phyloP scores from a whole-genome alignment of 2,329 filamentous ascomycete species.

The Sporothrix pallida region DNA sequence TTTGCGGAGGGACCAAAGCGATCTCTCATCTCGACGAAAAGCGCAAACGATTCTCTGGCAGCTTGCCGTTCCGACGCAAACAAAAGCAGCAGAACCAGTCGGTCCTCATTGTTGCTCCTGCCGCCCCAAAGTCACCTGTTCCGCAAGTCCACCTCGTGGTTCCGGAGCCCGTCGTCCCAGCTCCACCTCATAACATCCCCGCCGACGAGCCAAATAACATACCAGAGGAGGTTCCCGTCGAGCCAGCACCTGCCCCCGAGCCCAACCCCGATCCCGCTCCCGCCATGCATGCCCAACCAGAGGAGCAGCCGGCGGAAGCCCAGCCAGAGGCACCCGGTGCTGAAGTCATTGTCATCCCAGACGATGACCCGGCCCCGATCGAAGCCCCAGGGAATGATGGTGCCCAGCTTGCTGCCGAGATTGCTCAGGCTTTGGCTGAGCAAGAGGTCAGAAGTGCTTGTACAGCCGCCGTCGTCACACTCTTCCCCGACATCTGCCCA shows the following conservation, averaged over 20 bases:
- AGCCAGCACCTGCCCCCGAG: background rate
- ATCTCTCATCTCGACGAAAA: constrained; percentile 25
- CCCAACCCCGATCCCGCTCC: background rate
- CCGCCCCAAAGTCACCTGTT: background rate
- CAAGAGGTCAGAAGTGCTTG: constrained; percentile 40
- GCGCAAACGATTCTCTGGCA: constrained; percentile 21
- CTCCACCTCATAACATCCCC: background rate
- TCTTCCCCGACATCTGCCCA: constrained; percentile 56
- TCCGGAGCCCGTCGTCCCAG: background rate
- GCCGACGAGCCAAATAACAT: background rate
- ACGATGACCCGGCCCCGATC: background rate
- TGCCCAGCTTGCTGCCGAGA: background rate
- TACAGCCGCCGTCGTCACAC: constrained; percentile 41
- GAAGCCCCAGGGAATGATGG: background rate
- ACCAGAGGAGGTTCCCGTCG: background rate
- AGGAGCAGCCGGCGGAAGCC: no score
- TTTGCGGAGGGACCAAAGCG: constrained; percentile 26
- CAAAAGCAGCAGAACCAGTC: background rate
- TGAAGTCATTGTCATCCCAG: background rate
- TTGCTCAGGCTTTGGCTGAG: background rate
- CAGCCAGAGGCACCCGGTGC: background rate
- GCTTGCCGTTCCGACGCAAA: constrained; percentile 21
- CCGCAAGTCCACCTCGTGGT: background rate
- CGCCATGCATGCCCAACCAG: background rate
- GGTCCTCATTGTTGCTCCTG: background rate